Evolutionary conservation across 495 filamentous ascomycete genomes (phyloP).

Genomic region (Hyaloscypha variabilis): DNA sequence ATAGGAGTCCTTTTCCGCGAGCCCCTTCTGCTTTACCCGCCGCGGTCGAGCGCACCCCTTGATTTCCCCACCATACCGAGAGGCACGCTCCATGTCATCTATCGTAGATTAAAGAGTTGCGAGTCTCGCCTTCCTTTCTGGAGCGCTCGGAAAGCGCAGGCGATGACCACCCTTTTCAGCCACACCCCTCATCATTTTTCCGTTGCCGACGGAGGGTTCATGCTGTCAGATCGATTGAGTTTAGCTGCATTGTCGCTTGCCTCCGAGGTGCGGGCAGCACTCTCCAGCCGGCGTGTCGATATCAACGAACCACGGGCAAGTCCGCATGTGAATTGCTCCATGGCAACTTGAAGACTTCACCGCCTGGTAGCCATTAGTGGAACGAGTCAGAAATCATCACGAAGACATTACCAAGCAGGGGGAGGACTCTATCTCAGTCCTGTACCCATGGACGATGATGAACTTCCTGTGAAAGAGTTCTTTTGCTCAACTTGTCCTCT

Average conservation of each 20-base stretch:
- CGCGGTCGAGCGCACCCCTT: too few relatives aligned
- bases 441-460: neutral
- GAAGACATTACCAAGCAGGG: neutral
- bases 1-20: neutral
- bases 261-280: neutral
- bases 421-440: neutral
- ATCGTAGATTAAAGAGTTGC: neutral
- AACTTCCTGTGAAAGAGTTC: neutral
- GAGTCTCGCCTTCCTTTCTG: neutral
- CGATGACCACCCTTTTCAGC: conserved; percentile 3
- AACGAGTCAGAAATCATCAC: neutral
- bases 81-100: neutral
- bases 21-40: neutral
- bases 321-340: neutral
- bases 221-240: conserved; percentile 5
- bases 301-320: neutral
- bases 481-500: neutral
- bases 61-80: neutral
- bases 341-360: neutral
- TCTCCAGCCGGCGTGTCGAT: neutral
- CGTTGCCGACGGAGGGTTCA: conserved; percentile 2
- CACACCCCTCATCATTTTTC: conserved; percentile 1
- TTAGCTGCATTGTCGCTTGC: conserved; percentile 9
- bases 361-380: neutral
- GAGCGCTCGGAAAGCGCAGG: neutral